Evolutionary conservation across 371 early-diverging fungal genomes (phyloP), one percentile per base, ranked within the genome.

Genomic region (Basidiobolus meristosporus): DNA sequence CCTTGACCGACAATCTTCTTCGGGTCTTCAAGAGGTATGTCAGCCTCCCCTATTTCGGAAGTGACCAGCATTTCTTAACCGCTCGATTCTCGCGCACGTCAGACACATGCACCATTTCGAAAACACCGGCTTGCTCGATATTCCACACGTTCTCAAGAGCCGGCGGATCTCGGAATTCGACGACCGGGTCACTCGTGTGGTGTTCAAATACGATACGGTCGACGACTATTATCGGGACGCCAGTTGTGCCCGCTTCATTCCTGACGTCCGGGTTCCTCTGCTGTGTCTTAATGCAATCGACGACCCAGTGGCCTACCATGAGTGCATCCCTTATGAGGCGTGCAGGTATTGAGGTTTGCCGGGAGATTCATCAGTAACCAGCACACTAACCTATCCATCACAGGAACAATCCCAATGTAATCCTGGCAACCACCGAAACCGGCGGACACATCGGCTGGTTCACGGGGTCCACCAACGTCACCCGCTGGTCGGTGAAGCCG

Each of bases 381-480:
- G 7, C 9, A 6, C 7, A 9, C 9, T 36, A 28, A 16, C 16
- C 14, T 12, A 7, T 16, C n/a, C 14, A 7, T 1, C 50, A 47
- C 38, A 49, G 51, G 22, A 50, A 59, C 15, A 98, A 97, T 50
- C 85, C 85, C 12, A 65, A 81, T 53, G 67, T 88, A 23, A 38
- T 92, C 1, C 52, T 98, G n/a, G 90, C 86, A 0, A 73, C 82
- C 7, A 88, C 90, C 0, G 52, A 60, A 15, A 56, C 62, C 28
- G 98, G 98, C 38, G 98, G 97, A 4, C 98, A 96, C 53, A 60
- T 96, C 35, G 98, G 95, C 3, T 95, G 86, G 77, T 84, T 82
- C 52, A 71, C 75, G 26, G 73, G 75, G n/a, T 42, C 57, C 17
- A 42, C 37, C 29, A 42, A 47, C 11, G 69, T 69, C 21, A 49